phyloP scores from a whole-genome alignment of 495 filamentous ascomycete genomes.

The Cairneyella variabilis region DNA sequence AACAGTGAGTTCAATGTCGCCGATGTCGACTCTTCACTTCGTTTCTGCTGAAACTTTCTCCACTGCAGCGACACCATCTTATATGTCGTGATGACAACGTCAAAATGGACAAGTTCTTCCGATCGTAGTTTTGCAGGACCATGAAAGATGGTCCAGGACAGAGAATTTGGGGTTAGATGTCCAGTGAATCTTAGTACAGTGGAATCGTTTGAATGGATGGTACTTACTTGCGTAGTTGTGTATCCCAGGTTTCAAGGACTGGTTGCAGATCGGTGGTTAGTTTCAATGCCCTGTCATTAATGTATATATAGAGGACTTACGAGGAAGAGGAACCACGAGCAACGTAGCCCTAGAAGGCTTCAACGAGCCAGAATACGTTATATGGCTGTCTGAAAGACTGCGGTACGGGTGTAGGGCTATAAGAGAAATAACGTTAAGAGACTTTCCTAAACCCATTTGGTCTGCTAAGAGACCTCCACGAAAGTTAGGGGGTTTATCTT shows the following conservation, averaged over 20 bases:
- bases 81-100: slow-evolving; percentile 9
- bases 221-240: neutral
- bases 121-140: neutral
- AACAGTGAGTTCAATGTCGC: neutral
- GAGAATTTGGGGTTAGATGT: slow-evolving; percentile 1
- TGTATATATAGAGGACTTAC: neutral
- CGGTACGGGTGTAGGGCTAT: slow-evolving; percentile 19
- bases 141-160: slow-evolving; percentile 3
- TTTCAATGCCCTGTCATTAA: neutral
- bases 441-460: slow-evolving; percentile 96
- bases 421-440: slow-evolving; percentile 59
- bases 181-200: no score
- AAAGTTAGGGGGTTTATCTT: slow-evolving; percentile 53
- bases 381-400: neutral
- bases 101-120: neutral
- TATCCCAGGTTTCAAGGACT: slow-evolving; percentile 8
- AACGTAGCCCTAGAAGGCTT: neutral
- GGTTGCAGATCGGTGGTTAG: no score
- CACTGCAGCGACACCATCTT: slow-evolving; percentile 1
- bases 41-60: no score
- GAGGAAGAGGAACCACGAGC: slow-evolving; percentile 3
- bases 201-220: no score
- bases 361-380: neutral
- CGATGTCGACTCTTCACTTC: neutral
- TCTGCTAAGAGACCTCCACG: slow-evolving; percentile 85